Percentiles rank a stretch among this genome's conserved stretches.
Evolutionary conservation across 331 rosid species (phyloP).

Genomic region (Saraca asoca): DNA sequence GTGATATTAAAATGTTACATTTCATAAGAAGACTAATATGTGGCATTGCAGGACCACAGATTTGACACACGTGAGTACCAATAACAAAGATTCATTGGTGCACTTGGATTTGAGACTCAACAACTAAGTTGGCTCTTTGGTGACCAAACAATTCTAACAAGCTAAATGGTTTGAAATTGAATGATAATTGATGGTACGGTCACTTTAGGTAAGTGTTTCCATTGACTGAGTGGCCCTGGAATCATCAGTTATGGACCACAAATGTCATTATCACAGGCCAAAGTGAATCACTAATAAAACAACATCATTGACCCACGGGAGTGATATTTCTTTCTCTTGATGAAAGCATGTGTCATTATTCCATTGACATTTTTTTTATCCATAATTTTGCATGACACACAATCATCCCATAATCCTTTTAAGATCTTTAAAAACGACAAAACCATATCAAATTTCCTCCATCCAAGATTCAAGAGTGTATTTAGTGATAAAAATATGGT

Average conservation of each 20-base stretch:
- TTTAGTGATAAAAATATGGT: too few relatives aligned
- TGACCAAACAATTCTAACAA: slow-evolving; percentile 20
- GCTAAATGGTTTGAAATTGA: slow-evolving; percentile 30
- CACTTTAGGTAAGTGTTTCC: not conserved
- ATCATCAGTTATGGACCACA: slow-evolving; percentile 14
- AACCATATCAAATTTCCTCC: slow-evolving; percentile 20
- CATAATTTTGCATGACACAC: slow-evolving; percentile 31
- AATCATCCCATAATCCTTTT: slow-evolving; percentile 31
- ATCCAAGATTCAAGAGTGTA: slow-evolving; percentile 13
- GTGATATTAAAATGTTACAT: too few relatives aligned
- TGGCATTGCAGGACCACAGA: not conserved
- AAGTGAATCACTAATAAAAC: slow-evolving; percentile 37
- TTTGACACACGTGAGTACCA: not conserved
- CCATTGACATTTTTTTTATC: slow-evolving; percentile 22
- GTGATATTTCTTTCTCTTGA: slow-evolving; percentile 24
- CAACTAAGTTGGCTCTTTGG: slow-evolving; percentile 24
- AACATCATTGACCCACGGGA: slow-evolving; percentile 29
- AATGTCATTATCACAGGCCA: slow-evolving; percentile 33
- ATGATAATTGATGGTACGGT: slow-evolving; percentile 20
- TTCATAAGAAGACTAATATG: too few relatives aligned
- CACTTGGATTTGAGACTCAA: slow-evolving; percentile 12
- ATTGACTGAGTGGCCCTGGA: not conserved
- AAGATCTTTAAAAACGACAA: slow-evolving; percentile 18
- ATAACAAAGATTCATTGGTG: slow-evolving; percentile 30
- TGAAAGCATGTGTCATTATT: slow-evolving; percentile 26